Evolutionary conservation across 148 eudicot species (phyloP).

Genomic region (Silene conica): DNA sequence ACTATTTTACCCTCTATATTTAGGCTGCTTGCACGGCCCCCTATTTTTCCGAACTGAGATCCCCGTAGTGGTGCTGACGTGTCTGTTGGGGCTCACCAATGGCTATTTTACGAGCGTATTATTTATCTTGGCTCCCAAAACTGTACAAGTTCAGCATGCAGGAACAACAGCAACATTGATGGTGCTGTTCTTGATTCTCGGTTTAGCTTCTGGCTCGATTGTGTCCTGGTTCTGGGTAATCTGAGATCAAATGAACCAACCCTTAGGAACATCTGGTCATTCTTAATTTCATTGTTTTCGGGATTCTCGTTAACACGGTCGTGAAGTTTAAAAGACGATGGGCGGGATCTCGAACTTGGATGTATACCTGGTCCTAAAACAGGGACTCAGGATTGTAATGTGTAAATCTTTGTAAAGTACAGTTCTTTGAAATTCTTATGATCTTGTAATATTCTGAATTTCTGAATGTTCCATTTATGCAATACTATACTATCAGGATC

Average conservation of each 20-base stretch:
- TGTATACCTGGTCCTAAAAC: slow-evolving; percentile 13
- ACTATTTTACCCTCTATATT: slow-evolving; percentile 70
- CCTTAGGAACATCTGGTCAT: too few species aligned
- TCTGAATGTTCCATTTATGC: neutral
- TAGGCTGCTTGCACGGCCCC: slow-evolving; percentile 86
- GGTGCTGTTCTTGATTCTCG: slow-evolving; percentile 68
- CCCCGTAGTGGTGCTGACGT: slow-evolving; percentile 71
- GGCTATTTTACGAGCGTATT: slow-evolving; percentile 83
- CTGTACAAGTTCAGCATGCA: slow-evolving; percentile 59
- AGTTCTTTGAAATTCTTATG: neutral
- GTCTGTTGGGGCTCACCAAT: slow-evolving; percentile 83
- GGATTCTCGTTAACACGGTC: neutral
- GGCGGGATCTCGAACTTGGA: slow-evolving; percentile 3
- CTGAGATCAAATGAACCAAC: slow-evolving; percentile 19
- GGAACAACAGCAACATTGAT: slow-evolving; percentile 73
- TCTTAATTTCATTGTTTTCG: slow-evolving; percentile 12
- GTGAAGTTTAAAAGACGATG: slow-evolving; percentile 12
- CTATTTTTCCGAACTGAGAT: slow-evolving; percentile 66
- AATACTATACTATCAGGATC: too few species aligned
- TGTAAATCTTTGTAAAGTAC: slow-evolving; percentile 15
- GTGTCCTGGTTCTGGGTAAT: slow-evolving; percentile 94
- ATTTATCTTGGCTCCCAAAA: slow-evolving; percentile 77
- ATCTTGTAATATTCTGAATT: neutral
- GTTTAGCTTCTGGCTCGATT: slow-evolving; percentile 78
- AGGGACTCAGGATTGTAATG: slow-evolving; percentile 14